These are phyloP conservation scores for Pseudogymnoascus sp. DNA, from an alignment of 2,329 filamentous ascomycete genomes.

Conservation along the genomic window DNA sequence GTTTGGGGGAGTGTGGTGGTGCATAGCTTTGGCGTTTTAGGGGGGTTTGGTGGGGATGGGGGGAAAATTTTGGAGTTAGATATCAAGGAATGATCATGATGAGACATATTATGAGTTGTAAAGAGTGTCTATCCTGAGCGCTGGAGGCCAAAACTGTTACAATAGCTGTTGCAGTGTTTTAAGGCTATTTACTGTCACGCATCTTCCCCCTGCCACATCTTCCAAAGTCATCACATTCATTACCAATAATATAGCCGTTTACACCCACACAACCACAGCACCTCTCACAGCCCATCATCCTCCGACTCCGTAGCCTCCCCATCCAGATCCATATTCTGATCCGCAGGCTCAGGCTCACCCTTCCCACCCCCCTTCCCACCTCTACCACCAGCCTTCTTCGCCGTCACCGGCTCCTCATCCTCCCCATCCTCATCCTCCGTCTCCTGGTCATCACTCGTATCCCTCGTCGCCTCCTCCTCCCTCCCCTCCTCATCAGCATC, in stretches of 20 bases:
- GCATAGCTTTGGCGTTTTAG: neutral
- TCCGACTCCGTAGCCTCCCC: slow-evolving; percentile 27
- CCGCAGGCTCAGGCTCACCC: neutral
- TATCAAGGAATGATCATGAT: neutral
- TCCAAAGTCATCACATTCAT: neutral
- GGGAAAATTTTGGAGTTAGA: neutral
- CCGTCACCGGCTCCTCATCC: neutral
- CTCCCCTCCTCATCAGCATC: slow-evolving; percentile 36
- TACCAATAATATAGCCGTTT: neutral
- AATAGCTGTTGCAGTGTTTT: neutral
- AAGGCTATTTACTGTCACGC: neutral
- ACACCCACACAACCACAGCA: neutral
- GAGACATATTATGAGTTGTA: neutral
- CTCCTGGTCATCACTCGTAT: slow-evolving; percentile 13
- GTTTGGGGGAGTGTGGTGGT: neutral
- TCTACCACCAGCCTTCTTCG: neutral
- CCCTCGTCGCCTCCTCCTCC: slow-evolving; percentile 12
- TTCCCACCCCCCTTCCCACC: neutral
- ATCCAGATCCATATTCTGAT: slow-evolving; percentile 9
- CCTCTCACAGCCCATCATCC: slow-evolving; percentile 24
- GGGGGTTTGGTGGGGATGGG: neutral
- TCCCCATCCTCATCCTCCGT: slow-evolving; percentile 11
- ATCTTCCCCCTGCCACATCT: neutral
- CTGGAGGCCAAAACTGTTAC: neutral
- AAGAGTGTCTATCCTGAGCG: neutral